phyloP scores from a whole-genome alignment of 2,329 filamentous ascomycete species.

The Monosporascus sp. region DNA sequence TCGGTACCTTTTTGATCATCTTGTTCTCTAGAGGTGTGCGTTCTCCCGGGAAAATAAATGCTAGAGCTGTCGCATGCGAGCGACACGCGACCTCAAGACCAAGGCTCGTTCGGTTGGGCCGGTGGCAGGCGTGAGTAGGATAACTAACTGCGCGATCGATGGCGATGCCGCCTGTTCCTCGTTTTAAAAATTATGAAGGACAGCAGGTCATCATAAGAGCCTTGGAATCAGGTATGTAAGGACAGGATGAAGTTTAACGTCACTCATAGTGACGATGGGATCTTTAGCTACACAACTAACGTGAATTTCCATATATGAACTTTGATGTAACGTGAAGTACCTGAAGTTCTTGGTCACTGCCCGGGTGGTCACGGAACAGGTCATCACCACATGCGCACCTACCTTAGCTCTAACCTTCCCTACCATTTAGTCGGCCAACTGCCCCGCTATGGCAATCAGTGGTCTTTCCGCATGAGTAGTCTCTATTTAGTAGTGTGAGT shows the following conservation, averaged over 20 bases:
- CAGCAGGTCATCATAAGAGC: background rate
- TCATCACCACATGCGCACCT: background rate
- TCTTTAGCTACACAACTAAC: no score
- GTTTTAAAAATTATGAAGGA: background rate
- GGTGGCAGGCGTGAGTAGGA: background rate
- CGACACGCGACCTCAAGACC: background rate
- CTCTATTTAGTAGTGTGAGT: no score
- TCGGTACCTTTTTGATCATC: constrained; percentile 22
- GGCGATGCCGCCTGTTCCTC: background rate
- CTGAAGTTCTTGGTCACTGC: background rate
- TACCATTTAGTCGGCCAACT: background rate
- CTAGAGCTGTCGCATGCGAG: background rate
- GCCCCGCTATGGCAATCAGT: background rate
- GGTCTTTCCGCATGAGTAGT: background rate
- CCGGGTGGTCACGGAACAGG: background rate
- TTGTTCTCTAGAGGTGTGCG: background rate
- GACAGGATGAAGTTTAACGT: background rate
- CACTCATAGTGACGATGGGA: background rate
- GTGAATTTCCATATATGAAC: no score
- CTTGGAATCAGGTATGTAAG: background rate
- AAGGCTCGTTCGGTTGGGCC: background rate
- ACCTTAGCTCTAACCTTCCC: background rate
- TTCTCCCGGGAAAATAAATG: background rate
- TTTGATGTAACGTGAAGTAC: no score
- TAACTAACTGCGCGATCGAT: background rate